Evolutionary conservation across 2,329 filamentous ascomycete species (phyloP), one percentile per base, ranked within the genome.

Genomic region (Colletotrichum siamense): DNA sequence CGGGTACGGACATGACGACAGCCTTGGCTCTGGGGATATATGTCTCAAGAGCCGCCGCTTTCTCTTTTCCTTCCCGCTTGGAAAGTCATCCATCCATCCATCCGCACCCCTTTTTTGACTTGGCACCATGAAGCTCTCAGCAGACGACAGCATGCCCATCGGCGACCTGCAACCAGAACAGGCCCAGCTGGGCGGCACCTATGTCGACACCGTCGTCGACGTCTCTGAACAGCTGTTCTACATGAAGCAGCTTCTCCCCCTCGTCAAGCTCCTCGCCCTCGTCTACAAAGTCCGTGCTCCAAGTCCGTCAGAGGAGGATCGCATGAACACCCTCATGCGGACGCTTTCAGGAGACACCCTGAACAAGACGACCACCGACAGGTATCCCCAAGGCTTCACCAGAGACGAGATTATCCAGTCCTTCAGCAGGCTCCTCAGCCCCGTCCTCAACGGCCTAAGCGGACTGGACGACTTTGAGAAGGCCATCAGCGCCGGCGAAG

Each of bases 401-500:
- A 79, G 81, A 34, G 78, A 80, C n/a, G 81, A 83, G 66, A 74
- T 82, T 28, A 66, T 80, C 65, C 79, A 81, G 75, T 85, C 83
- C 3, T 85, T 84, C 68, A 75, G 82, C 67, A 76, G 76, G 24
- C 78, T 81, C 44, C 79, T 82, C 57, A 78, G 73, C 34, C 81
- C 83, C 13, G 83, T 85, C 15, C 83, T 85, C 71, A 83, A 82
- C 73, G 83, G 83, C 49, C 79, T 84, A 78, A 82, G 83, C 5
- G 83, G 83, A 18, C 80, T 85, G 76, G 70, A 79, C 16, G 82
- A 84, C 36, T 81, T 85, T 34, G 79, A 83, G 55, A 73, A 79
- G 39, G 82, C 81, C 62, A 81, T 85, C 32, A 81, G 80, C 44
- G 83, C 80, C 64, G 81, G 81, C 70, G 80, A 80, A 8, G 78